Percentiles rank a stretch among this genome's conserved stretches.
Evolutionary conservation across 345 rosid species (phyloP).

Genomic region (Linum tenue): DNA sequence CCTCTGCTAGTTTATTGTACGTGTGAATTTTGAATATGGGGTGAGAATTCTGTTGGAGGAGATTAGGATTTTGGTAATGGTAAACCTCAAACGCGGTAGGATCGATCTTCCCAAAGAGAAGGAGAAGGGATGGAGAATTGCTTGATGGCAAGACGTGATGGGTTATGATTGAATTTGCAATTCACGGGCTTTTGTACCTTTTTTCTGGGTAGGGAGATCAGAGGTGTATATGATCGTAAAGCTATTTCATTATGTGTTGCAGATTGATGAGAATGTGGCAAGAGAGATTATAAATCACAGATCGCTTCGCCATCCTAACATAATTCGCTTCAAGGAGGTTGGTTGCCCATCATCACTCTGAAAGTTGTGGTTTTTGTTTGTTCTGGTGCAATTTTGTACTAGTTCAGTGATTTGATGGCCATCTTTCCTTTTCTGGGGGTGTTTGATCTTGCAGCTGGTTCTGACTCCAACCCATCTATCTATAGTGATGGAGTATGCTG

Average conservation of each 20-base stretch:
- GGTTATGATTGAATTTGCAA: not conserved
- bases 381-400: not conserved
- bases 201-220: not conserved
- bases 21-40: not conserved
- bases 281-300: constrained; percentile 4
- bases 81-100: not conserved
- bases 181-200: not conserved
- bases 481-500: constrained; percentile 4
- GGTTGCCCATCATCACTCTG: not conserved
- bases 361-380: not conserved
- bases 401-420: not conserved
- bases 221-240: not conserved
- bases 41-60: not conserved
- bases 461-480: constrained; percentile 3
- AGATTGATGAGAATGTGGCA: constrained; percentile 7
- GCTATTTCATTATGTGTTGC: not conserved
- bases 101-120: not conserved
- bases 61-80: not conserved
- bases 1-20: too few species aligned
- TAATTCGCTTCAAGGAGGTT: constrained; percentile 4
- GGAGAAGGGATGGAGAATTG: not conserved
- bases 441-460: not conserved
- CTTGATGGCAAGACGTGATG: not conserved
- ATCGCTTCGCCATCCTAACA: constrained; percentile 6
- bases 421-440: not conserved